A percentile compares a stretch with the other conserved stretches of the same genome.
Conservation (phyloP, 2,329 filamentous ascomycete species). For the Dactylonectria macrodidyma region DNA sequence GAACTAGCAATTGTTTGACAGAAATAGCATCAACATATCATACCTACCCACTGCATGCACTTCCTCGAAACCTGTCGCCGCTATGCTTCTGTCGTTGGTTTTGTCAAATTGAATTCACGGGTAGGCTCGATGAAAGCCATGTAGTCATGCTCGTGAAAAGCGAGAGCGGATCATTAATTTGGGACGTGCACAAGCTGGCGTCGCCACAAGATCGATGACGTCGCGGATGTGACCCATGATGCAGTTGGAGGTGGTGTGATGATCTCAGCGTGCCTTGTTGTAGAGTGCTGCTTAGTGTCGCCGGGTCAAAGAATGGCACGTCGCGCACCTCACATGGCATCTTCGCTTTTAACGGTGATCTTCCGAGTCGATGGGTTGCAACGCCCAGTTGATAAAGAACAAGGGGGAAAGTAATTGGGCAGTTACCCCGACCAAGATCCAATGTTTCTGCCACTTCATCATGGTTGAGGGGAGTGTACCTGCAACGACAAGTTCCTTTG, state of each 20-base stretch:
- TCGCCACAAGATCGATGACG: slow-evolving; percentile 10
- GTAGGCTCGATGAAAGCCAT: background rate
- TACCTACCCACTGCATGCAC: no score
- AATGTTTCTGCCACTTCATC: background rate
- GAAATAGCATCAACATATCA: background rate
- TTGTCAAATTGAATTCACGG: background rate
- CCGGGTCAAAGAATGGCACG: slow-evolving; percentile 8
- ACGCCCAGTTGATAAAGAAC: background rate
- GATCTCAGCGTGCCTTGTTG: slow-evolving; percentile 11
- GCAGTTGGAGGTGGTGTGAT: slow-evolving; percentile 14
- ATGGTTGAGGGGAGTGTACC: background rate
- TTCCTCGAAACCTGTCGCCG: background rate
- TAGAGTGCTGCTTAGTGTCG: slow-evolving; percentile 2
- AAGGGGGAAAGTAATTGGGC: background rate
- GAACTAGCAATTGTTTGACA: background rate
- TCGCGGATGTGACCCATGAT: slow-evolving; percentile 23
- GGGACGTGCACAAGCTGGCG: slow-evolving; percentile 3
- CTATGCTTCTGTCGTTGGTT: background rate
- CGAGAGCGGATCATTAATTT: background rate
- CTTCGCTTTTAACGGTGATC: background rate
- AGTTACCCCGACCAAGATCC: background rate
- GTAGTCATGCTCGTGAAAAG: background rate
- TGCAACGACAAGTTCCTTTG: no score
- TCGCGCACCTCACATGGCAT: slow-evolving; percentile 11
- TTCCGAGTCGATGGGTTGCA: background rate